These are phyloP conservation scores for Tolypocladium cylindrosporum DNA, from an alignment of 2,329 filamentous ascomycete species.

Conservation along the genomic window DNA sequence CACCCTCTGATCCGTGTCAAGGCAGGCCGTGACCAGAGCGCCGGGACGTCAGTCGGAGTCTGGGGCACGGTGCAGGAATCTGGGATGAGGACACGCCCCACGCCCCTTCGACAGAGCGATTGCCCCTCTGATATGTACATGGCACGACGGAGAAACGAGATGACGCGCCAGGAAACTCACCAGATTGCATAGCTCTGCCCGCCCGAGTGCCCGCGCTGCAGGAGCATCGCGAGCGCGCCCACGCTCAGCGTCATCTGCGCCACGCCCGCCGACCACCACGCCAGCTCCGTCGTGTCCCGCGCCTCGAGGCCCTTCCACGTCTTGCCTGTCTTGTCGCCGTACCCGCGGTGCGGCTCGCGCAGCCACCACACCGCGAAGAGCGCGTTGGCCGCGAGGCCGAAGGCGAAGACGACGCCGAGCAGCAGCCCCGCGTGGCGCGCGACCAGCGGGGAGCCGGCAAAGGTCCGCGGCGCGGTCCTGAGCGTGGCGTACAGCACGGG, in stretches of 20 bases:
- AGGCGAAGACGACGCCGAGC: slow-evolving; percentile 22
- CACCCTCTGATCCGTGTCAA: not conserved
- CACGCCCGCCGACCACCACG: slow-evolving; percentile 36
- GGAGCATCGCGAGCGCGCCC: slow-evolving; percentile 30
- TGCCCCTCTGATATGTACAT: not conserved
- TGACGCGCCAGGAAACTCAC: slow-evolving; percentile 21
- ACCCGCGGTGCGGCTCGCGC: slow-evolving; percentile 26
- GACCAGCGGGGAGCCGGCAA: slow-evolving; percentile 28
- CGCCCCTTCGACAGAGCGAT: not conserved
- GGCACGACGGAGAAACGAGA: not conserved
- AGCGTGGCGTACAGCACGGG: slow-evolving; percentile 35
- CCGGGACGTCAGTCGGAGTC: not conserved
- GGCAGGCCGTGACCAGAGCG: not conserved
- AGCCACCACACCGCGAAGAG: slow-evolving; percentile 39
- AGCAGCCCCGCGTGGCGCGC: slow-evolving; percentile 28
- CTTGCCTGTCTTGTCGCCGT: slow-evolving; percentile 34
- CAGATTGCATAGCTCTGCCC: slow-evolving; percentile 38
- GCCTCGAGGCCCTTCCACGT: slow-evolving; percentile 28
- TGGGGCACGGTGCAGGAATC: too few species aligned
- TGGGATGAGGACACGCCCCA: not conserved
- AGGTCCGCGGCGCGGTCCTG: slow-evolving; percentile 32
- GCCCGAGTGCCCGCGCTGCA: slow-evolving; percentile 35
- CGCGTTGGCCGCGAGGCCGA: slow-evolving; percentile 28
- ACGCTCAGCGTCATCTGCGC: slow-evolving; percentile 31
- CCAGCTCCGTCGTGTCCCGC: slow-evolving; percentile 38